Evolutionary conservation across 1,284 basidiomycete genomes (phyloP), one percentile per base, ranked within the genome.

Genomic region (Blastosporella zonata): DNA sequence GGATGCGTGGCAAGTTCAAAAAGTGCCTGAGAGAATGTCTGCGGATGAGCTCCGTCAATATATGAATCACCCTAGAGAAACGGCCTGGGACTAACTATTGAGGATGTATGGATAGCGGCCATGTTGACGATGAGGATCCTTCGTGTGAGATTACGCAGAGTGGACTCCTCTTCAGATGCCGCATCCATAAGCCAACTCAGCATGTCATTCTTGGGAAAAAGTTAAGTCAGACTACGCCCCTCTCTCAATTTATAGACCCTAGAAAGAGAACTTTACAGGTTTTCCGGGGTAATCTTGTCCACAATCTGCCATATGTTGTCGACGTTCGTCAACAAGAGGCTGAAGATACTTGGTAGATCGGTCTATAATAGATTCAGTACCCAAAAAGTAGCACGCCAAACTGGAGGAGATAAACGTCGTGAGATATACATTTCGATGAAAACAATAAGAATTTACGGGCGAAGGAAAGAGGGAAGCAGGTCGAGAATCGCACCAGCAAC

Each of bases 271-370:
- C 25, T 13, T 31, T 43, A 67, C 67, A 20, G 67, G 66, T 54
- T 61, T 64, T 6, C 59, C 69, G 2, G 60, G 48, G 52, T 59
- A 64, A 20, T 68, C 63, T 12, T 57, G 46, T 0, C 73, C 75
- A 33, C 67, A 60, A 27, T 65, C 54, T 18, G 66, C 60, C 42
- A 71, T 63, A 40, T 68, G 65, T 12, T 55, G 54, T 21, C 69
- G 59, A 7, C 75, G 67, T 45, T 76, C 71, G 37, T 71, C 61
- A 18, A 79, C 66, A 35, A 73, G 60, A 1, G 74, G 70, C 13
- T 57, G 59, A 0, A 77, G 52, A 55, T 68, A 63, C 6, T 20
- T 42, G 5, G 13, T 15, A 35, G 15, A 18, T n/a, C 59, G 58
- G 49, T 68, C 56, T 20, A 67, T 48, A 31, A 55, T 62, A 27